These are phyloP conservation scores for Teunomyces barrocoloradensis DNA, from an alignment of 805 yeast genomes.

Conservation along the genomic window DNA sequence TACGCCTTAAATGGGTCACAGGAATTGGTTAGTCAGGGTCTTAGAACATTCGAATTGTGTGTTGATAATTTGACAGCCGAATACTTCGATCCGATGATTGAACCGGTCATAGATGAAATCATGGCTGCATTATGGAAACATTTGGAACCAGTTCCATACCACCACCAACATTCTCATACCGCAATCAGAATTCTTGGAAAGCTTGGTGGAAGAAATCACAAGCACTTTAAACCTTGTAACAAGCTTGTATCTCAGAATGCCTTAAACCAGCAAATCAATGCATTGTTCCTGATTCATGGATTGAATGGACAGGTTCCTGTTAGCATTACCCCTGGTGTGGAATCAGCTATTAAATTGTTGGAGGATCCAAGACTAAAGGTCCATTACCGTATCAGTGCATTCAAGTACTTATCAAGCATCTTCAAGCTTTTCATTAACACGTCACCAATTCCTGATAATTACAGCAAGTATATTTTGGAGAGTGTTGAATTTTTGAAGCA, in stretches of 20 bases:
- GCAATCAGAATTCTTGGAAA: constrained; percentile 92
- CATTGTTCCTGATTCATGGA: constrained; percentile 71
- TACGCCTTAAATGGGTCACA: constrained; percentile 86
- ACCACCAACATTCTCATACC: constrained; percentile 93
- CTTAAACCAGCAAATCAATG: constrained; percentile 67
- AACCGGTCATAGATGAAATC: constrained; percentile 92
- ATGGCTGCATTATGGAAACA: constrained; percentile 92
- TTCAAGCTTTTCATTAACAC: constrained; percentile 66
- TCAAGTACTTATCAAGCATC: constrained; percentile 63
- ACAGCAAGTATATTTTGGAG: constrained; percentile 42
- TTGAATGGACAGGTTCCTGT: constrained; percentile 57
- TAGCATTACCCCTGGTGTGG: constrained; percentile 79
- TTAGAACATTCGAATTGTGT: constrained; percentile 90
- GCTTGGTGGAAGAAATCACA: constrained; percentile 92
- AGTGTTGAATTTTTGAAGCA: constrained; percentile 47
- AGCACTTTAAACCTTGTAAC: constrained; percentile 72
- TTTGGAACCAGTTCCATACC: constrained; percentile 87
- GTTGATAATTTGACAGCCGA: constrained; percentile 96
- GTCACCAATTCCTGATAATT: constrained; percentile 46
- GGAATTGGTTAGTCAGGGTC: constrained; percentile 90
- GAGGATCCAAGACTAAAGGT: constrained; percentile 62
- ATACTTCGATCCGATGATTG: constrained; percentile 94
- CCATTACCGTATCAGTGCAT: constrained; percentile 77
- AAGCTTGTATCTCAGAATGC: constrained; percentile 55
- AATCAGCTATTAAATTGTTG: constrained; percentile 71